Evolutionary conservation across 768 basidiomycete genomes (phyloP).

Genomic region (Tulasnella sp.): DNA sequence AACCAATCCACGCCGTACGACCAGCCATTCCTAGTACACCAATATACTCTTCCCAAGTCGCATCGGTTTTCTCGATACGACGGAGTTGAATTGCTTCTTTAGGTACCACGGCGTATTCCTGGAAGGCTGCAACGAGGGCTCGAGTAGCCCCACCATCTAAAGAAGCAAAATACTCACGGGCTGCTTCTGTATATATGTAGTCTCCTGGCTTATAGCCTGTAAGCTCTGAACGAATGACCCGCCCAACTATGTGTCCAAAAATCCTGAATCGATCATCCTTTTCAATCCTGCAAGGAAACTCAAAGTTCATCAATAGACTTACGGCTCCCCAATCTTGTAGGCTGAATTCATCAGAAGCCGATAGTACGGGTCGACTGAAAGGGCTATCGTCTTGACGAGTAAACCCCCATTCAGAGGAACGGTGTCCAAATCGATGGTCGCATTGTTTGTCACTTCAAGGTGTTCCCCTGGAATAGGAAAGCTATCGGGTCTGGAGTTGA

Average conservation of each 20-base stretch:
- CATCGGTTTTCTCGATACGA: neutral
- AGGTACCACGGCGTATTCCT: neutral
- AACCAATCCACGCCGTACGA: constrained; percentile 33
- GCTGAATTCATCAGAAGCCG: neutral
- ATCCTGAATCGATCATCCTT: neutral
- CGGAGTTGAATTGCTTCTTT: neutral
- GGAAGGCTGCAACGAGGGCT: neutral
- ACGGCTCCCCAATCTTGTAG: neutral
- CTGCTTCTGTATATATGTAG: neutral
- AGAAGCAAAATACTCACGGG: neutral
- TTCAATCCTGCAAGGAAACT: neutral
- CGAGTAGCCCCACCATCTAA: neutral
- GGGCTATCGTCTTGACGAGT: constrained; percentile 9
- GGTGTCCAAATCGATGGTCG: constrained; percentile 3
- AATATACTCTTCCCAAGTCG: constrained; percentile 13
- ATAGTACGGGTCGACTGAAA: constrained; percentile 15
- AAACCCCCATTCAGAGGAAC: constrained; percentile 16
- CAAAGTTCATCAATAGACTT: too few species aligned
- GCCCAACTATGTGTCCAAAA: neutral
- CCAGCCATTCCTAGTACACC: constrained; percentile 23
- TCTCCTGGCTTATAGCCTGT: neutral
- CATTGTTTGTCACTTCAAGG: neutral
- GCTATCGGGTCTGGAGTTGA: neutral
- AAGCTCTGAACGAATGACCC: neutral
- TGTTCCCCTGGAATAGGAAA: neutral